A percentile compares a stretch with the other conserved stretches of the same genome.
Conservation (phyloP, 2,329 filamentous ascomycete species). For the Domatiomyces globalis region DNA sequence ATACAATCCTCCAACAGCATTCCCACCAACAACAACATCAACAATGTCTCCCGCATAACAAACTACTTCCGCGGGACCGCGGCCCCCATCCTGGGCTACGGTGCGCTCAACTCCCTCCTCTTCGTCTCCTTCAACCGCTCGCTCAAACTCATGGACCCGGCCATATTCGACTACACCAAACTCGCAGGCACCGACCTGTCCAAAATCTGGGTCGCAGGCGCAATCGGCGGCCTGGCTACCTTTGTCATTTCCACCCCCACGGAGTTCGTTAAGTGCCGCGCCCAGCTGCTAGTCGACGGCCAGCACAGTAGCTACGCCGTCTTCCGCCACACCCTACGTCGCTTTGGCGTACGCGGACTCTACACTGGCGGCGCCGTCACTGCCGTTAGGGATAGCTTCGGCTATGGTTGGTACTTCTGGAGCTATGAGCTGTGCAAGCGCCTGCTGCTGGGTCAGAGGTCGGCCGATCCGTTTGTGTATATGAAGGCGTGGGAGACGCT, state of each 20-base stretch:
- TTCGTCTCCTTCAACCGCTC: constrained; percentile 84
- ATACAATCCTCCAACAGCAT: background rate
- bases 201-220: constrained; percentile 66
- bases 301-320: constrained; percentile 39
- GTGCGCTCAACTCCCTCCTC: constrained; percentile 76
- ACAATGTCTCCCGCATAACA: background rate
- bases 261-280: constrained; percentile 78
- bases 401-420: constrained; percentile 98
- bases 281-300: constrained; percentile 47
- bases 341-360: constrained; percentile 51
- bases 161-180: constrained; percentile 30
- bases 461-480: constrained; percentile 18
- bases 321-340: constrained; percentile 44
- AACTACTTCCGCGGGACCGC: constrained; percentile 46
- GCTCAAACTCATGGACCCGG: constrained; percentile 44
- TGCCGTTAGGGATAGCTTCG: constrained; percentile 67
- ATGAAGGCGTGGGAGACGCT: constrained; percentile 48
- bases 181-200: constrained; percentile 38
- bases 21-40: background rate
- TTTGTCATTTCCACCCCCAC: constrained; percentile 80
- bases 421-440: constrained; percentile 66
- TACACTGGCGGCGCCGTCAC: constrained; percentile 75
- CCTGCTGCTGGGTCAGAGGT: constrained; percentile 32
- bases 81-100: constrained; percentile 77
- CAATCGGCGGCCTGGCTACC: constrained; percentile 66